A percentile compares a stretch with the other conserved stretches of the same genome.
Evolutionary conservation across 768 basidiomycete species (phyloP).

Genomic region (Lentinula guzmanii): DNA sequence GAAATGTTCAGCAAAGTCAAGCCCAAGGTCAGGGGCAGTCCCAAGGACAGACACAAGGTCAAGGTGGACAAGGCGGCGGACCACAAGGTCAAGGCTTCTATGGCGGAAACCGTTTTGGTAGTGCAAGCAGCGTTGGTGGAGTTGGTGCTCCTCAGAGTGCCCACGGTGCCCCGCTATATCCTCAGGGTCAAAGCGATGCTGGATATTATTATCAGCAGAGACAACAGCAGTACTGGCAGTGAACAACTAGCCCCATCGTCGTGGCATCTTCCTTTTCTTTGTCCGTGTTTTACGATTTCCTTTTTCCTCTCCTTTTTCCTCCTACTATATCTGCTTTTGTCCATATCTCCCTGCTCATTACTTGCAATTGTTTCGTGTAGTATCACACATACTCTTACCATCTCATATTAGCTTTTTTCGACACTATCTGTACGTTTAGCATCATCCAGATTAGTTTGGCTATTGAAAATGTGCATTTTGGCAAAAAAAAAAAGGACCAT

Average conservation of each 20-base stretch:
- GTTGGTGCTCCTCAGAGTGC: constrained; percentile 35
- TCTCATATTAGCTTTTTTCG: constrained; percentile 12
- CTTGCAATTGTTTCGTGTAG: constrained; percentile 9
- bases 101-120: constrained; percentile 38
- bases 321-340: constrained; percentile 12
- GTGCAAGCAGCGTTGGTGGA: constrained; percentile 28
- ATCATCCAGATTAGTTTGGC: constrained; percentile 7
- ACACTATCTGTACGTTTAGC: constrained; percentile 16
- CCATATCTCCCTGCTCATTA: constrained; percentile 15
- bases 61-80: constrained; percentile 38
- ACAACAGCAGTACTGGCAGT: constrained; percentile 62
- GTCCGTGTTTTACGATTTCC: constrained; percentile 9
- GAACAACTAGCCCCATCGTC: constrained; percentile 13
- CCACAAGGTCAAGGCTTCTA: constrained; percentile 49
- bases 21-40: constrained; percentile 37
- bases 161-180: constrained; percentile 47
- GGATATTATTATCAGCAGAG: constrained; percentile 64
- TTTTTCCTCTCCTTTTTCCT: constrained; percentile 13
- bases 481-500: neutral
- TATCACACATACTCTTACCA: constrained; percentile 11
- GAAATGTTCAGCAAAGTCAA: constrained; percentile 33
- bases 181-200: constrained; percentile 58
- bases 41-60: constrained; percentile 40
- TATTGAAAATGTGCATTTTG: neutral
- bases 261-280: constrained; percentile 5